These are phyloP conservation scores for Harringtonia aguacate DNA, from an alignment of 2,329 filamentous ascomycete genomes.

Conservation along the genomic window DNA sequence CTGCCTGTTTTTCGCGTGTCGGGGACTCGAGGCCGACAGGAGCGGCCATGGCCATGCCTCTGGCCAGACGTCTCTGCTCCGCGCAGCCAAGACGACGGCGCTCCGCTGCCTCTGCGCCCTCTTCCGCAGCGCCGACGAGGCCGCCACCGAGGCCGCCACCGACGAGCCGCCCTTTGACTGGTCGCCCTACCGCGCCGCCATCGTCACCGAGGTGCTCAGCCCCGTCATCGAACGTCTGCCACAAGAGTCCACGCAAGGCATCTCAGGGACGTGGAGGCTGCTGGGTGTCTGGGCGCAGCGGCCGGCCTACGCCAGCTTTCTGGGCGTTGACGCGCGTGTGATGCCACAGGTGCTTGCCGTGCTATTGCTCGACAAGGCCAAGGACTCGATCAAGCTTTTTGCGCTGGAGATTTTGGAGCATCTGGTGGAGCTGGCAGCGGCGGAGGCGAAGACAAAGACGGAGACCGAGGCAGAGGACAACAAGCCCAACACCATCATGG, in stretches of 20 bases:
- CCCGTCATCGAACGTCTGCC: slow-evolving; percentile 71
- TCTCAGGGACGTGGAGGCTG: slow-evolving; percentile 73
- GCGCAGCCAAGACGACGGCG: slow-evolving; percentile 57
- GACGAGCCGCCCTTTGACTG: slow-evolving; percentile 56
- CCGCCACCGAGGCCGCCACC: slow-evolving; percentile 16
- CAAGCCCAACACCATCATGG: slow-evolving; percentile 17
- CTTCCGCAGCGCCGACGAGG: slow-evolving; percentile 55
- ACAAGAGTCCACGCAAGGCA: slow-evolving; percentile 75
- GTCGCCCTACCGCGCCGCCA: slow-evolving; percentile 55
- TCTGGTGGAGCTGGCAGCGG: slow-evolving; percentile 50
- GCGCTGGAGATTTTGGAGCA: slow-evolving; percentile 66
- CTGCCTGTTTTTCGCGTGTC: slow-evolving; percentile 63
- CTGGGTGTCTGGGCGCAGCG: slow-evolving; percentile 72
- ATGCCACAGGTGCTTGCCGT: slow-evolving; percentile 62
- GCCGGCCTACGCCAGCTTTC: slow-evolving; percentile 54
- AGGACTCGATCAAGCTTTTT: slow-evolving; percentile 78
- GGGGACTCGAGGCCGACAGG: slow-evolving; percentile 31
- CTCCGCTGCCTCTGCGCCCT: slow-evolving; percentile 74
- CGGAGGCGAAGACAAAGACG: slow-evolving; percentile 33
- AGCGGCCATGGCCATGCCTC: slow-evolving; percentile 22
- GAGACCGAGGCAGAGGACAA: slow-evolving; percentile 32
- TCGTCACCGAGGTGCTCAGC: slow-evolving; percentile 66
- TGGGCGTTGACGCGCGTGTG: slow-evolving; percentile 52
- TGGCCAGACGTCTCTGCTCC: slow-evolving; percentile 43
- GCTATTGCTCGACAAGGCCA: slow-evolving; percentile 50